Percentiles rank a stretch among this genome's conserved stretches.
Evolutionary conservation across 352 stramenopile genomes (phyloP).

Genomic region (Phytopythium litorale): DNA sequence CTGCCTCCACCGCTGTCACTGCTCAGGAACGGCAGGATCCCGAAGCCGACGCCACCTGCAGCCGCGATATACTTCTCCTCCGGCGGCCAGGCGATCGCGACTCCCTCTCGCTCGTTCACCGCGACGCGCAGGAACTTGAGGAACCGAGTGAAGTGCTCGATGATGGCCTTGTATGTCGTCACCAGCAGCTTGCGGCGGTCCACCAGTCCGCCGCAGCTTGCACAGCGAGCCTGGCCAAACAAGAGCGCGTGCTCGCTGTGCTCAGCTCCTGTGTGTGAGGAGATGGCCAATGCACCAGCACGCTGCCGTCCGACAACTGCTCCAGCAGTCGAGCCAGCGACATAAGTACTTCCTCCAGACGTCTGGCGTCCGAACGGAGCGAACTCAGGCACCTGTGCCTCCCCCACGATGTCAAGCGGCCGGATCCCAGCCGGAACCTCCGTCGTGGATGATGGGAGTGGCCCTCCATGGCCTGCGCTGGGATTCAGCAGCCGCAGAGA

Average conservation of each 20-base stretch:
- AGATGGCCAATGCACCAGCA: conserved; percentile 1
- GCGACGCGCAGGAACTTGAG: conserved; percentile 56
- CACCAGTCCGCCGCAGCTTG: conserved; percentile 78
- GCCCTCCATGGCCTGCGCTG: not conserved
- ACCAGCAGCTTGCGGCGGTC: conserved; percentile 69
- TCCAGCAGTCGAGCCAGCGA: not conserved
- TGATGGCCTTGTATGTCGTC: conserved; percentile 92
- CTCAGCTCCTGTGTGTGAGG: not conserved
- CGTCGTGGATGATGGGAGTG: conserved; percentile 2
- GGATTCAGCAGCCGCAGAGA: conserved; percentile 80
- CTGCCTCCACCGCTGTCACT: not conserved
- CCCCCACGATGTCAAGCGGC: conserved; percentile 60
- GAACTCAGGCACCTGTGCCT: conserved; percentile 64
- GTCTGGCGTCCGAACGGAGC: conserved; percentile 17
- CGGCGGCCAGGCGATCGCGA: conserved; percentile 87
- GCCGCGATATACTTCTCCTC: conserved; percentile 83
- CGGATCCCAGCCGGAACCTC: conserved; percentile 18
- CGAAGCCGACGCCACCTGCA: conserved; percentile 92
- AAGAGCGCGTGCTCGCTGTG: conserved; percentile 3
- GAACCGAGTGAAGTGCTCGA: conserved; percentile 92
- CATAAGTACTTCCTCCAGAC: not conserved
- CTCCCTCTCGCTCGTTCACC: conserved; percentile 38
- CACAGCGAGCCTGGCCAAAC: conserved; percentile 53
- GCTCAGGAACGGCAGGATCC: conserved; percentile 39
- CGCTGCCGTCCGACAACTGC: not conserved